Base-by-base conservation (phyloP, 768 basidiomycete species). In the Suillus cothurnatus region DNA sequence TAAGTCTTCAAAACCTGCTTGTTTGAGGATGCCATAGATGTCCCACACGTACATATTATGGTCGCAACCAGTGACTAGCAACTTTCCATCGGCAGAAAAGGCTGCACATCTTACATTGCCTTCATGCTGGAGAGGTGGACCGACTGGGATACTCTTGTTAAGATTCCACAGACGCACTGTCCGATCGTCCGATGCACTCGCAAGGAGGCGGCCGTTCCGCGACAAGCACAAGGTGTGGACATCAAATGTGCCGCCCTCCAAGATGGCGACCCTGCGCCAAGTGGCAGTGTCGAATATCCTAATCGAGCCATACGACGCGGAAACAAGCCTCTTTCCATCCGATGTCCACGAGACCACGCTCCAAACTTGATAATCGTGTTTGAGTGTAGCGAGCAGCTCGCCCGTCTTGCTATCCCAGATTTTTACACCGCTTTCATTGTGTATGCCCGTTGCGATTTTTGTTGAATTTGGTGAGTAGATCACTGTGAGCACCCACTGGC, bases 241-340 rank as follows among this genome's bases (percentile, higher is more conserved):
- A 28, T 52, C 23, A 17, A 26, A 26, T 28, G 26, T 52, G 50
- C 8, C 26, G 6, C 50, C 50, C 15, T 52, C 3, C 26, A 52
- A 28, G 17, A 23, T 52, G 15, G 50, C 50, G 15, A 52, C 26
- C 28, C 28, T 28, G 19, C 19, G 28, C 52, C 52, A 53, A 31
- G 28, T 53, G 52, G 52, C 28, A 6, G 52, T 53, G 52, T 53
- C 28, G 52, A 53, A 53, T 19, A 53, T 53, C 52, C 52, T 53
- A 31, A 53, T 31, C 8, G 28, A 31, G 52, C 52, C 28, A 53
- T 31, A 31, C 1, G 28, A 53, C 28, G 52, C 52, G 17, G 52
- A 53, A 28, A 52, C 28, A 17, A 52, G 50, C 26, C 26, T 52
- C 50, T 52, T 17, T 28, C 50, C 50, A 52, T 52, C 50, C 26